Evolutionary conservation across 352 stramenopile genomes (phyloP), one percentile per base, ranked within the genome.

Genomic region (Globisporangium alternatum): DNA sequence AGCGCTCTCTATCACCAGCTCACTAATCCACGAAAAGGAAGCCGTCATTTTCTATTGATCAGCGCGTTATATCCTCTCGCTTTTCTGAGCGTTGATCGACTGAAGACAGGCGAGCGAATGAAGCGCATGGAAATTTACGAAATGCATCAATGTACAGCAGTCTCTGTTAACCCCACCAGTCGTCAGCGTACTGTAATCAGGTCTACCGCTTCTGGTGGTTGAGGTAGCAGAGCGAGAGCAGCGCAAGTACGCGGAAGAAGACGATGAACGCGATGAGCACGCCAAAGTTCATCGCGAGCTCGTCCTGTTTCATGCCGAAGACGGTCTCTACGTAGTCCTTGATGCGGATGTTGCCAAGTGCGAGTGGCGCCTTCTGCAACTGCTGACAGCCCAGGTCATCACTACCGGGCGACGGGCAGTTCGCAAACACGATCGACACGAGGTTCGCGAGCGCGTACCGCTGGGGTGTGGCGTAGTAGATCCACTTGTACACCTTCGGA

Each of bases 161-260:
- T 28, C 1, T 2, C 25, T 28, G 25, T 28, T 2, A 28, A 28
- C 25, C 25, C 25, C 25, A 28, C 25, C 25, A 28, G 25, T 28
- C 25, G 25, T 2, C 25, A 28, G 25, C 25, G 2, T 28, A 28
- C 1, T 28, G 25, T 22, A 0, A 48, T 48, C 6, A 59, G 13
- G 17, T 51, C 56, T 57, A 64, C 17, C 58, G 33, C 33, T 57
- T 57, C 21, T 51, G 48, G 22, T 64, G 45, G 30, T 83, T 84
- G n/a, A 87, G 69, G 54, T 72, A 87, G 43, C 74, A 68, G 59
- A 85, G 72, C 15, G 69, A 64, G 39, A 84, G 60, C 51, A 67
- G 64, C 1, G 70, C 67, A 17, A 81, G 60, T 30, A 85, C 55
- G 47, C 74, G 71, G 65, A 84, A 82, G 56, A 83, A 52, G 31